Evolutionary conservation across 208 protist genomes (phyloP).

Genomic region (Porcisia hertigi): DNA sequence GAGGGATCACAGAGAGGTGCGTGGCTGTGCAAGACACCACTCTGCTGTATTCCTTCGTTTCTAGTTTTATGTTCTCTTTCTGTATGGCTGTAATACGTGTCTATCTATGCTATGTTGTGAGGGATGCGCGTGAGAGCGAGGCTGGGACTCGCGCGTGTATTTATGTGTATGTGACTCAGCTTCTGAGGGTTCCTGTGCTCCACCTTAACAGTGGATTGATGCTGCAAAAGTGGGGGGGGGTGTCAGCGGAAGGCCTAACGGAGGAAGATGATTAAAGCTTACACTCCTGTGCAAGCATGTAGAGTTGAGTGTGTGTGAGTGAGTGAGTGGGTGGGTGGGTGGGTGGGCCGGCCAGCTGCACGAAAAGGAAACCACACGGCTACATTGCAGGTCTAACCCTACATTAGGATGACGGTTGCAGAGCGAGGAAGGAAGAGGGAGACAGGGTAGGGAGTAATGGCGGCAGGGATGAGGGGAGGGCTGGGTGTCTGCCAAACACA

Average conservation of each 20-base stretch:
- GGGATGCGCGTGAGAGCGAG: background rate
- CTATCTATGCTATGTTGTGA: background rate
- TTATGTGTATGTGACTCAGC: slow-evolving; percentile 2
- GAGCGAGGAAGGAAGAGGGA: background rate
- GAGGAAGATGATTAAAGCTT: background rate
- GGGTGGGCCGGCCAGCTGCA: background rate
- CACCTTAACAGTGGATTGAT: no score
- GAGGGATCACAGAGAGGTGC: background rate
- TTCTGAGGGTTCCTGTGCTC: background rate
- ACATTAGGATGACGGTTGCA: background rate
- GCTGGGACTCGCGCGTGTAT: background rate
- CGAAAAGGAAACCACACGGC: background rate
- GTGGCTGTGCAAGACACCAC: background rate
- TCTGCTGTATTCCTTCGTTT: background rate
- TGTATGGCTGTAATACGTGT: background rate
- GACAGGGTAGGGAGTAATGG: background rate
- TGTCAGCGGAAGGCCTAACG: background rate
- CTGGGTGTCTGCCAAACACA: background rate
- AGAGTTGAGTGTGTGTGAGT: background rate
- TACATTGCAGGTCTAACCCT: background rate
- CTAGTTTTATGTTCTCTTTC: background rate
- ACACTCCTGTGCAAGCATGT: background rate
- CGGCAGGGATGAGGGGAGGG: background rate
- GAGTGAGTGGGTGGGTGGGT: background rate
- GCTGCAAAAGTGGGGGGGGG: background rate